phyloP scores from a whole-genome alignment of 768 basidiomycete species.

The Lactarius pseudohatsudake region DNA sequence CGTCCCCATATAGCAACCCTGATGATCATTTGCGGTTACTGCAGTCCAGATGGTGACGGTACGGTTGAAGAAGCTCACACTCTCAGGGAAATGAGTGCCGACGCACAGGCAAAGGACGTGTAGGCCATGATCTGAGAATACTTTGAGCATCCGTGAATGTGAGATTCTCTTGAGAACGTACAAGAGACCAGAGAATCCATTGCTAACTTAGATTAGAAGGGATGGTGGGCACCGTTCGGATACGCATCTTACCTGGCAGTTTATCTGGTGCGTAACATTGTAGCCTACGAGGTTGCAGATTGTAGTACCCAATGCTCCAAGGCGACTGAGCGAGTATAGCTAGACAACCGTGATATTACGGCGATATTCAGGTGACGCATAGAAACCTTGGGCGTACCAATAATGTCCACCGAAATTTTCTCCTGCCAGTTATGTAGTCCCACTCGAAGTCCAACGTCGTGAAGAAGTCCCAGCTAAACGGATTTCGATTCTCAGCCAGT shows the following conservation, averaged over 20 bases:
- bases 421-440: conserved; percentile 9
- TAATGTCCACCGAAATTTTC: conserved; percentile 14
- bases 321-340: conserved; percentile 16
- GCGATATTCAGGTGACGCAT: background rate
- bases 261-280: background rate
- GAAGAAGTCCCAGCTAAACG: conserved; percentile 20
- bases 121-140: background rate
- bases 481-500: background rate
- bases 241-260: conserved; percentile 19
- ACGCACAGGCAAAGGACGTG: conserved; percentile 11
- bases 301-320: background rate
- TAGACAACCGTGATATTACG: background rate
- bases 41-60: background rate
- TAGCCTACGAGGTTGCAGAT: conserved; percentile 9
- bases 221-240: background rate
- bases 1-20: conserved; percentile 14
- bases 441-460: conserved; percentile 17
- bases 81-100: conserved; percentile 15
- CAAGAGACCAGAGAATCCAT: conserved; percentile 9
- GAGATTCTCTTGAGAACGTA: conserved; percentile 2
- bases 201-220: background rate
- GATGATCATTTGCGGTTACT: background rate
- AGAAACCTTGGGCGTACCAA: conserved; percentile 1
- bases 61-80: conserved; percentile 5
- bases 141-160: background rate